Evolutionary conservation across 345 rosid genomes (phyloP), one percentile per base, ranked within the genome.

Genomic region (Geranium brycei): DNA sequence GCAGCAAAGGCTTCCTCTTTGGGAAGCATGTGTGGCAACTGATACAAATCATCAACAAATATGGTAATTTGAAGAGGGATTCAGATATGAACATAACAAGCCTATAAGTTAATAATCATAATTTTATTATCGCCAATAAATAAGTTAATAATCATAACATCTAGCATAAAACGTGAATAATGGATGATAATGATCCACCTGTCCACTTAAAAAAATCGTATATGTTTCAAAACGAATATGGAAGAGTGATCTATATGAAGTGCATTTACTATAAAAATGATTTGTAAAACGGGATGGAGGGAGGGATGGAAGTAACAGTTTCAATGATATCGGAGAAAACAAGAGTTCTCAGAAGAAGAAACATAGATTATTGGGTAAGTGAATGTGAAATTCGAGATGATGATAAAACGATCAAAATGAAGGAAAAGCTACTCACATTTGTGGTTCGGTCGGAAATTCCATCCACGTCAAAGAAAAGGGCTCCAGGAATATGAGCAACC

Each of bases 21-120:
- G 4, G 99, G 99, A 62, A 95, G 68, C 99, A 91, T 95, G 78
- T 95, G 99, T 16, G 99, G 97, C 79, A 95, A 79, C 99, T 91
- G 78, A 72, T 60, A 71, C 67, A 72, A 69, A 64, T 17, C 58
- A 74, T 63, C 60, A 62, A 17, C 17, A 31, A 23, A 35, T 31
- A 28, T n/a, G 13, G 28, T 31, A 2, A 60, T 31, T 35, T 2
- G 1, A 30, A 13, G 4, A 19, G 2, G 3, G n/a, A 60, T 11
- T 19, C 16, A 19, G 28, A 60, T 12, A 57, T 57, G 59, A 57
- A n/a, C 19, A 57, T 57, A 53, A 13, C n/a, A n/a, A 53, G 17
- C 4, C 15, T 8, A 53, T 6, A 7, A n/a, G 15, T 53, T 13
- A 13, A 7, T n/a, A 53, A 6, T 13, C 11, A 13, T 13, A 1